A percentile compares a stretch with the other conserved stretches of the same genome.
Conservation (phyloP, 2,329 filamentous ascomycete species). For the Beauveria sp. region DNA sequence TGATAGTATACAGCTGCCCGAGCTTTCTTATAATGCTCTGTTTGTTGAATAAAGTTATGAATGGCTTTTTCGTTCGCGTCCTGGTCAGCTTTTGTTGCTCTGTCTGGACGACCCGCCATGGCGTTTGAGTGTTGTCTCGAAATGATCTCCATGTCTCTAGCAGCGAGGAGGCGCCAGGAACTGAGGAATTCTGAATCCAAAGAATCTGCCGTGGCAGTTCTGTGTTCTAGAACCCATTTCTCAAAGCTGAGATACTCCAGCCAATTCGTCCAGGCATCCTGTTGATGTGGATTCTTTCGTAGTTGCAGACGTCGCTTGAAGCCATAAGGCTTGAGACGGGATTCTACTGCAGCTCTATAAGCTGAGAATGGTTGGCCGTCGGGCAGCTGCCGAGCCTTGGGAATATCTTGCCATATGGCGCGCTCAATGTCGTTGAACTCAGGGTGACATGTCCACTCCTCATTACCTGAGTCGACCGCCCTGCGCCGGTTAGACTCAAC, state of each 20-base stretch:
- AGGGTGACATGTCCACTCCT: accelerated
- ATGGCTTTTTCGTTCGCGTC: neutral
- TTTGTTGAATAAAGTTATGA: neutral
- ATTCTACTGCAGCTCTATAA: neutral
- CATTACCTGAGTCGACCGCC: neutral
- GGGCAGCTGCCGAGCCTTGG: neutral
- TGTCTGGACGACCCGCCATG: neutral
- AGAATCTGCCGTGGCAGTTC: neutral
- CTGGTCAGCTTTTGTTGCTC: neutral
- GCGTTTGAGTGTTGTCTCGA: neutral
- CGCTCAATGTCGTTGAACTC: neutral
- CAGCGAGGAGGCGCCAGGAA: no score
- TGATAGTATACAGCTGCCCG: neutral
- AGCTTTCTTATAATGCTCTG: neutral
- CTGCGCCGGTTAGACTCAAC: neutral
- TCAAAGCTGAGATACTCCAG: neutral
- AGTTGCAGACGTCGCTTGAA: neutral
- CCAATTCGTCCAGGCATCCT: neutral
- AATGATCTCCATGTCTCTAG: no score
- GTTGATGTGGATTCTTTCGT: neutral
- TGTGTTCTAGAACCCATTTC: neutral
- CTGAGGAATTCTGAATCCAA: neutral
- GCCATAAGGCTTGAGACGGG: neutral
- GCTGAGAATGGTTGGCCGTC: neutral
- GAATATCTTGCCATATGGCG: neutral